These are phyloP conservation scores for Parsonsia alboflavescens DNA, from an alignment of 257 asterid species.

Conservation along the genomic window DNA sequence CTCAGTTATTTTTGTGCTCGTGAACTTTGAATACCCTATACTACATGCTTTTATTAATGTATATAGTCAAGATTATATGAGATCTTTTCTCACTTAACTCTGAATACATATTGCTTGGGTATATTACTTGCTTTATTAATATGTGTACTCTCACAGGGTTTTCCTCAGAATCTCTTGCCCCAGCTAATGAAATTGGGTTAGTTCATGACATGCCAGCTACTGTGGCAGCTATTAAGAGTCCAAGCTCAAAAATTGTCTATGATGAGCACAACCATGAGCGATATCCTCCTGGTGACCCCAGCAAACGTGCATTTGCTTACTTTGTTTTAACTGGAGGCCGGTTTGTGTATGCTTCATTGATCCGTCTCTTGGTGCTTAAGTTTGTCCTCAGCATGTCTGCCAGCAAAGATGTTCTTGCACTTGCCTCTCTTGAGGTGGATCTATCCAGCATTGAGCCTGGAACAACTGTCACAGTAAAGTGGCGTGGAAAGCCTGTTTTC, in stretches of 20 bases:
- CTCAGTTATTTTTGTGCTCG: background rate
- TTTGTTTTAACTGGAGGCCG: conserved; percentile 90
- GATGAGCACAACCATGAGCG: conserved; percentile 88
- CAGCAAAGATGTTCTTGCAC: conserved; percentile 90
- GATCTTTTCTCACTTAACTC: background rate
- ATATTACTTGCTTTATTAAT: background rate
- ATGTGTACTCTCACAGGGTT: conserved; percentile 44
- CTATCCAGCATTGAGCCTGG: conserved; percentile 90
- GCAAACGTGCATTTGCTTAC: conserved; percentile 90
- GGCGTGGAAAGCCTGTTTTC: conserved; percentile 99
- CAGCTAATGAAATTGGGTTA: conserved; percentile 38
- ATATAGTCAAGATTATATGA: background rate
- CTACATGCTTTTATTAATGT: background rate
- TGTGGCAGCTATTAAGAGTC: conserved; percentile 79
- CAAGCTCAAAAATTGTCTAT: conserved; percentile 63
- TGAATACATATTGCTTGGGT: background rate
- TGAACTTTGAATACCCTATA: too few relatives aligned
- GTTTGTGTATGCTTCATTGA: conserved; percentile 81
- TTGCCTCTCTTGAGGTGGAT: conserved; percentile 88
- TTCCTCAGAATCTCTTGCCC: conserved; percentile 44
- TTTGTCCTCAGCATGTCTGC: conserved; percentile 96
- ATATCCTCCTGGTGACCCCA: conserved; percentile 85
- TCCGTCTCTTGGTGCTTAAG: conserved; percentile 85
- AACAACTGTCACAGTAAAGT: conserved; percentile 86
- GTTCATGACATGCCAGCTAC: conserved; percentile 56